Conservation (phyloP, 2,329 filamentous ascomycete species). For the Alternaria panax region DNA sequence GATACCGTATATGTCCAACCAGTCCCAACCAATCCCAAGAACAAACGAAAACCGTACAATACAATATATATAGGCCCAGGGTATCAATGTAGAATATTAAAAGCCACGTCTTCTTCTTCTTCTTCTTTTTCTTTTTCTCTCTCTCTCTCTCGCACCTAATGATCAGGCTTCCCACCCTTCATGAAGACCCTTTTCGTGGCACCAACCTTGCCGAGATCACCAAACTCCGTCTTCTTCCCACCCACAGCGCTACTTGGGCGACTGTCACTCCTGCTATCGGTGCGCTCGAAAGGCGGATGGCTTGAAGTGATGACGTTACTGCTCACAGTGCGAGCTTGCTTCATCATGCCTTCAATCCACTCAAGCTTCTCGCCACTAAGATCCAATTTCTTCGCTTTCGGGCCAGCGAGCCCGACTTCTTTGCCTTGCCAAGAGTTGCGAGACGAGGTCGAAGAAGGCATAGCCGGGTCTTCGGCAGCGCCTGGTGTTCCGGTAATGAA, state of each 20-base stretch:
- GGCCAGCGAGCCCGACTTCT: conserved; percentile 73
- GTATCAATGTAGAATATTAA: conserved; percentile 16
- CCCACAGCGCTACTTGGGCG: conserved; percentile 22
- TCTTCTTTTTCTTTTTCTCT: background rate
- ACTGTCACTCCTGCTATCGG: conserved; percentile 37
- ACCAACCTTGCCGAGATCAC: conserved; percentile 74
- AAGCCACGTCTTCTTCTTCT: conserved; percentile 1
- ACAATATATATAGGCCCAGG: conserved; percentile 5
- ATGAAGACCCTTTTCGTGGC: conserved; percentile 76
- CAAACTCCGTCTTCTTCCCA: conserved; percentile 58
- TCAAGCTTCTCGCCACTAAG: conserved; percentile 73
- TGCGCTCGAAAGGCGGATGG: conserved; percentile 29
- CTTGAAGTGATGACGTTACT: conserved; percentile 55
- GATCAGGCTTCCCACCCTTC: conserved; percentile 40
- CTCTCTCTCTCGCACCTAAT: background rate
- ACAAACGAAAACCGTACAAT: background rate
- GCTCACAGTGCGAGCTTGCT: conserved; percentile 76
- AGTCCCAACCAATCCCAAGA: background rate
- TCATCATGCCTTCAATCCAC: conserved; percentile 85
- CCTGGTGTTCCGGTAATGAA: conserved; percentile 37
- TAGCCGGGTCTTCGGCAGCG: conserved; percentile 34
- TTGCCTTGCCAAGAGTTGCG: conserved; percentile 48
- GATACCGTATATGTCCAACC: background rate
- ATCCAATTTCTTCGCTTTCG: conserved; percentile 69
- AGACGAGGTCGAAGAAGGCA: conserved; percentile 39